phyloP scores from a whole-genome alignment of 345 rosid species.

The Hirschfeldia incana region DNA sequence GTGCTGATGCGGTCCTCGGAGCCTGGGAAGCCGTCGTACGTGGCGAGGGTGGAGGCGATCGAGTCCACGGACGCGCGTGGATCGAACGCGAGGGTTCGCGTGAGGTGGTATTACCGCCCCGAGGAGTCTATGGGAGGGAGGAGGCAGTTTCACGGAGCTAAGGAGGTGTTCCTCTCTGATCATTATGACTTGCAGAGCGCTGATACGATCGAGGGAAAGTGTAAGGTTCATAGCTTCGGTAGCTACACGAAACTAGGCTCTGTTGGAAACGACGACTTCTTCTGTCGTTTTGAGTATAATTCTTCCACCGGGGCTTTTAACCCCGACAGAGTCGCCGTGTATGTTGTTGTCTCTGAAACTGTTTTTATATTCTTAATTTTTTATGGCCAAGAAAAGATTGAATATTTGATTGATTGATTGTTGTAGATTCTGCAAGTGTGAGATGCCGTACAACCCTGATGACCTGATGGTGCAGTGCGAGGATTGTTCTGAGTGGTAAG shows the following conservation, averaged over 20 bases:
- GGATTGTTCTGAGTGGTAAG: conserved; percentile 90
- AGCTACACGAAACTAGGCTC: conserved; percentile 87
- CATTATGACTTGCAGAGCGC: conserved; percentile 86
- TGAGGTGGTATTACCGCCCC: conserved; percentile 96
- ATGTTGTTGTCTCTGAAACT: conserved; percentile 30
- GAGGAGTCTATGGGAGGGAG: conserved; percentile 98
- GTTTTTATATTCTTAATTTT: background rate
- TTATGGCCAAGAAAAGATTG: background rate
- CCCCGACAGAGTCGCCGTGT: conserved; percentile 98
- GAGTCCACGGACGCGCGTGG: conserved; percentile 75
- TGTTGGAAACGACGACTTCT: conserved; percentile 94
- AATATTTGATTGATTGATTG: background rate
- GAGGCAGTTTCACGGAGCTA: conserved; percentile 92
- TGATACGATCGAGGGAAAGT: conserved; percentile 90
- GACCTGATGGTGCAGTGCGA: conserved; percentile 98
- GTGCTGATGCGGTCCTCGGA: conserved; percentile 95
- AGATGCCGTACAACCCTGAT: conserved; percentile 99
- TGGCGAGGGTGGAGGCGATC: conserved; percentile 85
- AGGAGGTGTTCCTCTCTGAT: conserved; percentile 91
- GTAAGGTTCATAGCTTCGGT: conserved; percentile 84
- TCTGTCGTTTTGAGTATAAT: conserved; percentile 96
- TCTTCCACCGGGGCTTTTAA: conserved; percentile 79
- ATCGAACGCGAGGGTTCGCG: conserved; percentile 66
- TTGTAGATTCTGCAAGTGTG: conserved; percentile 92
- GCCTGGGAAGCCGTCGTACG: conserved; percentile 79